Evolutionary conservation across 352 stramenopile genomes (phyloP).

Genomic region (Elongisporangium undulatum): DNA sequence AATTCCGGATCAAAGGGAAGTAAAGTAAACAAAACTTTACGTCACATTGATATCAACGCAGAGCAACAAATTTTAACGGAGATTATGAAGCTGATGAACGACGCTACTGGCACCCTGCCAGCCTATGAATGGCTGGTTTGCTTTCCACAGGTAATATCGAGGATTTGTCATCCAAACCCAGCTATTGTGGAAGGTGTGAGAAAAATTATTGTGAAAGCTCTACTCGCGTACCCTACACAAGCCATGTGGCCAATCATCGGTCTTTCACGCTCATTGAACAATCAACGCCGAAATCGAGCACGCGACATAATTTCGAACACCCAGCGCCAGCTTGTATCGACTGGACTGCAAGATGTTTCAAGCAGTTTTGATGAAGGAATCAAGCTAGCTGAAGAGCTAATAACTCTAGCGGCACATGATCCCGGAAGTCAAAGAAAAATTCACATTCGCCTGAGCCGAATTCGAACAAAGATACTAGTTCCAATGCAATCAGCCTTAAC

Average conservation of each 20-base stretch:
- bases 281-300: conserved; percentile 54
- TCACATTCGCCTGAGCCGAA: conserved; percentile 62
- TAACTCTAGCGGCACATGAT: conserved; percentile 89
- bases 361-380: conserved; percentile 87
- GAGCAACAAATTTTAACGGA: conserved; percentile 64
- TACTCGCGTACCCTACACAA: conserved; percentile 94
- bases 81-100: conserved; percentile 58
- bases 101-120: conserved; percentile 48
- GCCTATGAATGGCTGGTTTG: conserved; percentile 97
- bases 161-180: conserved; percentile 87
- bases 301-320: conserved; percentile 58
- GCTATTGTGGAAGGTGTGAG: conserved; percentile 88
- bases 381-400: conserved; percentile 92
- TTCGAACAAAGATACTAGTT: conserved; percentile 72
- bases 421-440: conserved; percentile 80
- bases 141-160: conserved; percentile 97
- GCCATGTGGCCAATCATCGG: conserved; percentile 97
- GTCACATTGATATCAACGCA: conserved; percentile 56
- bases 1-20: conserved; percentile 18
- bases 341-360: conserved; percentile 57
- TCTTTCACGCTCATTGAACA: conserved; percentile 90
- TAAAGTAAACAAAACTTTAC: conserved; percentile 58
- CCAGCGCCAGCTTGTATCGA: conserved; percentile 63
- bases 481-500: conserved; percentile 77
- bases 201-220: conserved; percentile 91